phyloP scores from a whole-genome alignment of 78 protist genomes.

The Dictyostelium citrinum region DNA sequence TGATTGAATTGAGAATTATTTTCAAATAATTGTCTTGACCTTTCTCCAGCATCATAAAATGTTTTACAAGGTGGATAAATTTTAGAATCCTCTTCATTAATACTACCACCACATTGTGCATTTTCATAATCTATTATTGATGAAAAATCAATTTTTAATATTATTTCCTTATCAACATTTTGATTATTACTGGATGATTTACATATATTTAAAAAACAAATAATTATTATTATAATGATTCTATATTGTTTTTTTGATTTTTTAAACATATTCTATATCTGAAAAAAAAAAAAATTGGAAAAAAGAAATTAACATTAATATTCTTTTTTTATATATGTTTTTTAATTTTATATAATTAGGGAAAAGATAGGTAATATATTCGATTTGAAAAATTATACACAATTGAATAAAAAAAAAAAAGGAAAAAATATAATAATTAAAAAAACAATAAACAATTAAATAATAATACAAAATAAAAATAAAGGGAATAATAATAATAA shows the following conservation, averaged over 20 bases:
- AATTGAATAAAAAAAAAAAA: no score
- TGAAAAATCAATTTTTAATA: background rate
- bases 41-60: background rate
- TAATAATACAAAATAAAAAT: no score
- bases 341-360: background rate
- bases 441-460: no score
- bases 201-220: background rate
- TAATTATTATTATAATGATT: background rate
- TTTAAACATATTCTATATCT: background rate
- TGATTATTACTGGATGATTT: background rate
- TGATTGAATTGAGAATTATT: background rate
- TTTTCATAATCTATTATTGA: background rate
- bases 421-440: no score
- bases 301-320: background rate
- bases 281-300: background rate
- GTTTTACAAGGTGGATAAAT: background rate
- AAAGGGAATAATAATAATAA: no score
- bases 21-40: background rate
- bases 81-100: background rate
- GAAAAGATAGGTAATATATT: background rate
- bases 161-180: background rate
- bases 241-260: background rate
- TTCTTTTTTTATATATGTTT: no score
- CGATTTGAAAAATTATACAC: background rate
- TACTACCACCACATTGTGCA: background rate